Base-by-base conservation (phyloP, 73 alveolate genomes). In the Symbiodinium pilosum region DNA sequence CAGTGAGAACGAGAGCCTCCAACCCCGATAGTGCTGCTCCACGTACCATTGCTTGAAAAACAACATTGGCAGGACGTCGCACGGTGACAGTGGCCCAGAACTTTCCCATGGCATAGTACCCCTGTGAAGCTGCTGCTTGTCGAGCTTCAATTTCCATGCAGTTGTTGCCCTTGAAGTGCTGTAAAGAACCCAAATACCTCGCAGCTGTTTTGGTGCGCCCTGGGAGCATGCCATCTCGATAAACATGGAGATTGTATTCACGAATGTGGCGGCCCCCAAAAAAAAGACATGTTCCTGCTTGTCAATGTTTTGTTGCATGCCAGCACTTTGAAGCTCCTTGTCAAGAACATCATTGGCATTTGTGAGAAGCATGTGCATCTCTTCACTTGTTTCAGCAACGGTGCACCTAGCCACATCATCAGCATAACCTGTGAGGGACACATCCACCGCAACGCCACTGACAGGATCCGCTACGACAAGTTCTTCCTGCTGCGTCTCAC, bases 11-110 rank as follows among this genome's bases (percentile, higher is more conserved):
- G 43, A 69, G 20, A 18, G 40, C 30, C 30, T 84, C 92, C 4
- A 84, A 73, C 3, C 75, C 92, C 9, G 92, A 84, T 73, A 84
- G 28, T 9, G 92, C 92, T 7, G 92, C 92, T 9, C 51, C 51
- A 0, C 92, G 92, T 16, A 84, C 92, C 92, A 84, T 84, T 34
- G 59, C 59, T 39, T 14, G 42, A 8, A 38, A 54, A n/a, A 4
- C 18, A 4, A 51, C 87, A 77, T 16, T 24, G 9, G 71, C 92
- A 42, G 75, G 73, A 26, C 73, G 9, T 16, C n/a, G 73, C n/a
- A 56, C 5, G 34, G 73, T 56, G 32, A 56, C 73, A 20, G 75
- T 43, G 4, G 69, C 14, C 73, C 69, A 47, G 43, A 41, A 43
- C n/a, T 84, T 43, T 8, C 71, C 43, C 24, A 69, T 40, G 43